Percentiles rank a stretch among this genome's conserved stretches.
These are phyloP conservation scores for Phytophthora vignae DNA, from an alignment of 352 stramenopile genomes.

Conservation along the genomic window DNA sequence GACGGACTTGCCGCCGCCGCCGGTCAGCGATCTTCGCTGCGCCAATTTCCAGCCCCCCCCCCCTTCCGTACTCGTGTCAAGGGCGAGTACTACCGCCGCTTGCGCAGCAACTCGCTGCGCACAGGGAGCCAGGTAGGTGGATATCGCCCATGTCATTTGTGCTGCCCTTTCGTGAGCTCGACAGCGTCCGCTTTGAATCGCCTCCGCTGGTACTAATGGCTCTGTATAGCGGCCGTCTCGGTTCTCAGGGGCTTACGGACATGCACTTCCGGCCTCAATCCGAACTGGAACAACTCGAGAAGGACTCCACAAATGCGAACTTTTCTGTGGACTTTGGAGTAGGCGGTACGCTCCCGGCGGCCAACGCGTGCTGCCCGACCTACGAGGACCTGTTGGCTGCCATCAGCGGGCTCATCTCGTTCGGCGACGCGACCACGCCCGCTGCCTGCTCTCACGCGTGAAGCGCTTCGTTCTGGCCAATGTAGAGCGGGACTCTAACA, in stretches of 20 bases:
- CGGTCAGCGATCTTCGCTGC: not conserved
- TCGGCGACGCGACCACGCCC: not conserved
- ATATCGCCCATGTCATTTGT: not conserved
- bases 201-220: constrained; percentile 3
- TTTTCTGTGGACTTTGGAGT: not conserved
- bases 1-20: not conserved
- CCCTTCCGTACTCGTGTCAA: not conserved
- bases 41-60: not conserved
- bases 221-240: not conserved
- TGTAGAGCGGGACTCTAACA: not conserved
- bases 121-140: not conserved
- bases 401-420: not conserved
- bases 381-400: not conserved
- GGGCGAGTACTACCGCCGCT: not conserved
- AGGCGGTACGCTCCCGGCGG: not conserved
- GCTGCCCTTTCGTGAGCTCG: not conserved
- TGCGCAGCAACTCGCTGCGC: not conserved
- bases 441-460: not conserved
- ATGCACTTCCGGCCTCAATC: not conserved
- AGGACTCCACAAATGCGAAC: not conserved
- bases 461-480: not conserved
- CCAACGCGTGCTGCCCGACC: not conserved
- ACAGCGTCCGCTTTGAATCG: not conserved
- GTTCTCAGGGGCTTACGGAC: not conserved
- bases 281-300: not conserved